Conservation (phyloP, 441 rosid genomes). For the Adansonia grandidieri region DNA sequence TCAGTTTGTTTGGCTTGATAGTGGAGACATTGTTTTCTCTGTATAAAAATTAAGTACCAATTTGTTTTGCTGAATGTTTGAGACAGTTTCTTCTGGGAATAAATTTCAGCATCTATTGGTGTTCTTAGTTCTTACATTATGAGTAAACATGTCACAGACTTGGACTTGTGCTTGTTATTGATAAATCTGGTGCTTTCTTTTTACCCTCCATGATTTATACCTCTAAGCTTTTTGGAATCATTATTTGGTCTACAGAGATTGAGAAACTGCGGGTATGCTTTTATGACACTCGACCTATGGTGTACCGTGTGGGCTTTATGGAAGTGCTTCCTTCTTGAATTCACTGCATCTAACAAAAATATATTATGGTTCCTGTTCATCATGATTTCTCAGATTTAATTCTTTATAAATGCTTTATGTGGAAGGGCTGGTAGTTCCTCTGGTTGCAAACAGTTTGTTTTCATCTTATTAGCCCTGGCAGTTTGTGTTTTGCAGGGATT, state of each 20-base stretch:
- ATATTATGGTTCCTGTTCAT: not conserved
- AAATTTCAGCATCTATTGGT: not conserved
- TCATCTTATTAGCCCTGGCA: slow-evolving; percentile 73
- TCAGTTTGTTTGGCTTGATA: not conserved
- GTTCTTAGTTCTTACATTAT: not conserved
- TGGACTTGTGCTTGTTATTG: slow-evolving; percentile 7
- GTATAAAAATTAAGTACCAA: not conserved
- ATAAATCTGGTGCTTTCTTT: not conserved
- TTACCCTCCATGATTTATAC: not conserved
- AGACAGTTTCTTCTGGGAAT: not conserved
- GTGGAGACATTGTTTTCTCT: not conserved
- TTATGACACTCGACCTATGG: not conserved
- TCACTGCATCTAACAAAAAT: not conserved
- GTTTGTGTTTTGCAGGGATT: slow-evolving; percentile 76
- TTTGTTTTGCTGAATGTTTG: slow-evolving; percentile 11
- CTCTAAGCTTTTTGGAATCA: slow-evolving; percentile 6
- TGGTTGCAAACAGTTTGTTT: slow-evolving; percentile 32
- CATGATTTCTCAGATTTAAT: not conserved
- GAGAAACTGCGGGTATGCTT: slow-evolving; percentile 4
- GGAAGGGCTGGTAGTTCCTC: slow-evolving; percentile 13
- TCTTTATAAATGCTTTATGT: slow-evolving; percentile 21
- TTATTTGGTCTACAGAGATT: slow-evolving; percentile 8
- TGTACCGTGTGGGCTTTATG: not conserved
- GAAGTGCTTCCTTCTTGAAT: slow-evolving; percentile 22
- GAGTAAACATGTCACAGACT: not conserved